Conservation (phyloP, 805 yeast genomes). For the Candida awuae region DNA sequence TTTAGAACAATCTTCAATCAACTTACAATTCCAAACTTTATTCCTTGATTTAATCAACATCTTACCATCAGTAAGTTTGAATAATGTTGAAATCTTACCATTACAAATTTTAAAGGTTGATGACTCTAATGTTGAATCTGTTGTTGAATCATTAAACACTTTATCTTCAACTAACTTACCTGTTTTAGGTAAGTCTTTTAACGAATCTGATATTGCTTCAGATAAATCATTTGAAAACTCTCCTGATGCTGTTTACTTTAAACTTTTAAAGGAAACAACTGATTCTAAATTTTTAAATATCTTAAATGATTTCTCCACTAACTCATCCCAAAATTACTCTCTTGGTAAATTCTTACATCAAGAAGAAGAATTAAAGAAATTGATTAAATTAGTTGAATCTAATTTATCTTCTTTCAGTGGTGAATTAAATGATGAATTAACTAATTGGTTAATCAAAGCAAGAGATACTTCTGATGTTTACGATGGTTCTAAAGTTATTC, state of each 20-base stretch:
- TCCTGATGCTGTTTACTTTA: constrained; percentile 65
- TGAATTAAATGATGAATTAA: constrained; percentile 46
- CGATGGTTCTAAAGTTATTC: constrained; percentile 24
- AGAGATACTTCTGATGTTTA: constrained; percentile 29
- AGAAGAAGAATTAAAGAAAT: constrained; percentile 41
- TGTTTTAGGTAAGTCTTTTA: constrained; percentile 41
- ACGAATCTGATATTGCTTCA: constrained; percentile 18
- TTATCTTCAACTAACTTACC: constrained; percentile 51
- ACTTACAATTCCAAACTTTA: constrained; percentile 33
- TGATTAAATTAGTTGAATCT: constrained; percentile 39
- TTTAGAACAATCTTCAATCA: constrained; percentile 54
- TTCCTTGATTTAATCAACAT: constrained; percentile 68
- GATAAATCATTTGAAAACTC: constrained; percentile 43
- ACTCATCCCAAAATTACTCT: constrained; percentile 75
- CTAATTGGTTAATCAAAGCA: constrained; percentile 62
- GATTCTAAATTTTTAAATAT: constrained; percentile 34
- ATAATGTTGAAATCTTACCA: constrained; percentile 47
- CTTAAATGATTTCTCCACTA: constrained; percentile 51
- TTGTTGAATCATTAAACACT: constrained; percentile 39
- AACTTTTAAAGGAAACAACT: constrained; percentile 58
- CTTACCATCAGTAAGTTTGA: constrained; percentile 36
- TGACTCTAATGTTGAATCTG: constrained; percentile 32
- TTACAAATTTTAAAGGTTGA: constrained; percentile 42
- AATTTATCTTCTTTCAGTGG: constrained; percentile 39
- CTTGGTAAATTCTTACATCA: constrained; percentile 64